Evolutionary conservation across 345 rosid species (phyloP).

Genomic region (Corymbia maculata): DNA sequence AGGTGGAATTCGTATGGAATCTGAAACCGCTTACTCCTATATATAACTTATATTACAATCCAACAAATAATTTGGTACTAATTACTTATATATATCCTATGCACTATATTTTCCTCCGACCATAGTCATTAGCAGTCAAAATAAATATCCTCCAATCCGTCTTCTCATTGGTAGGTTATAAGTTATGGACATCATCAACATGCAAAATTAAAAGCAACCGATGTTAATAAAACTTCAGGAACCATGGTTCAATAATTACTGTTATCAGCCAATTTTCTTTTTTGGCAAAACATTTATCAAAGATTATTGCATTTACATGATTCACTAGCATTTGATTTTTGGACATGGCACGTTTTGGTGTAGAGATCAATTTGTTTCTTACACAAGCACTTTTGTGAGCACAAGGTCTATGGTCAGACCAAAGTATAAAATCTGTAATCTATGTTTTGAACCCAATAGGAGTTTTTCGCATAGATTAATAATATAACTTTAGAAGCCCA

Average conservation of each 20-base stretch:
- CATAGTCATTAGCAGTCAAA: background rate
- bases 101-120: background rate
- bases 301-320: too few relatives aligned
- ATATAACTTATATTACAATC: background rate
- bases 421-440: background rate
- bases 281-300: background rate
- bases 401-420: background rate
- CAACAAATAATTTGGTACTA: background rate
- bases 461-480: background rate
- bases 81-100: too few relatives aligned
- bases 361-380: too few relatives aligned
- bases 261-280: background rate
- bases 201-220: background rate
- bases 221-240: too few relatives aligned
- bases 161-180: background rate
- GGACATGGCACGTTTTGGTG: accelerated
- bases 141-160: background rate
- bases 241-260: too few relatives aligned
- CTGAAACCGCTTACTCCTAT: too few relatives aligned
- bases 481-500: background rate
- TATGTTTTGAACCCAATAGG: background rate
- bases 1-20: too few relatives aligned
- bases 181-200: accelerated
- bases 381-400: background rate
- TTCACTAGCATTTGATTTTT: background rate